Evolutionary conservation across 2,329 filamentous ascomycete genomes (phyloP).

Genomic region (Penicillium sp.): DNA sequence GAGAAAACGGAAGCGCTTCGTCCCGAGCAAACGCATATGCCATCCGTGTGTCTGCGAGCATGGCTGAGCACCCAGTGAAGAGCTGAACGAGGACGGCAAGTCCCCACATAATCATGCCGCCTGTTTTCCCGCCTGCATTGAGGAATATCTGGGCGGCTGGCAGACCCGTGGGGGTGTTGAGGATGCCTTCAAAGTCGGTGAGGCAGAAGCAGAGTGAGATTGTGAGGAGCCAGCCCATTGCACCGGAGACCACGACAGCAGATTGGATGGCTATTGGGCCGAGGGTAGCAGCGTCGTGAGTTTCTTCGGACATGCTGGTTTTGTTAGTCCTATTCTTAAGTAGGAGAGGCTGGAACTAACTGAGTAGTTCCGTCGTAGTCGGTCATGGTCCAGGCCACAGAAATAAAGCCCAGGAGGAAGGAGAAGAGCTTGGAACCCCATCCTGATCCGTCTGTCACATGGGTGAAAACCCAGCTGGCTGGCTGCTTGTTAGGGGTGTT

Average conservation of each 20-base stretch:
- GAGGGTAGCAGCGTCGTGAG: conserved; percentile 64
- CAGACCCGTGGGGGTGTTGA: conserved; percentile 63
- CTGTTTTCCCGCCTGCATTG: conserved; percentile 62
- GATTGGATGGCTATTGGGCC: conserved; percentile 64
- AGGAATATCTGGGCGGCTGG: conserved; percentile 65
- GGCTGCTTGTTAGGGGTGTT: conserved; percentile 64
- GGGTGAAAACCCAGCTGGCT: conserved; percentile 64
- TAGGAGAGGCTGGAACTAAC: conserved; percentile 41
- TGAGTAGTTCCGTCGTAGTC: conserved; percentile 71
- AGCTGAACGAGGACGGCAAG: conserved; percentile 68
- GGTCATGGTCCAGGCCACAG: conserved; percentile 63
- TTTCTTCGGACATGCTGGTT: conserved; percentile 67
- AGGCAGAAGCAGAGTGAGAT: conserved; percentile 69
- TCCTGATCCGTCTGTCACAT: conserved; percentile 66
- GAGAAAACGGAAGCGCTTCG: conserved; percentile 58
- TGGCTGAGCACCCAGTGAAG: conserved; percentile 67
- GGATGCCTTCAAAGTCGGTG: conserved; percentile 60
- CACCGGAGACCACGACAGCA: conserved; percentile 64
- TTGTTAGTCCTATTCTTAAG: background rate
- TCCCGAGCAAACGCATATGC: conserved; percentile 66
- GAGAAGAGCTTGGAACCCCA: conserved; percentile 67
- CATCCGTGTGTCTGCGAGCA: conserved; percentile 68
- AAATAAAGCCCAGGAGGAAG: conserved; percentile 61
- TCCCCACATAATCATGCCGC: conserved; percentile 66
- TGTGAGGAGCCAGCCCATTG: conserved; percentile 66